These are phyloP conservation scores for Akanthomyces uredinophilus DNA, from an alignment of 2,329 filamentous ascomycete genomes.

Conservation along the genomic window DNA sequence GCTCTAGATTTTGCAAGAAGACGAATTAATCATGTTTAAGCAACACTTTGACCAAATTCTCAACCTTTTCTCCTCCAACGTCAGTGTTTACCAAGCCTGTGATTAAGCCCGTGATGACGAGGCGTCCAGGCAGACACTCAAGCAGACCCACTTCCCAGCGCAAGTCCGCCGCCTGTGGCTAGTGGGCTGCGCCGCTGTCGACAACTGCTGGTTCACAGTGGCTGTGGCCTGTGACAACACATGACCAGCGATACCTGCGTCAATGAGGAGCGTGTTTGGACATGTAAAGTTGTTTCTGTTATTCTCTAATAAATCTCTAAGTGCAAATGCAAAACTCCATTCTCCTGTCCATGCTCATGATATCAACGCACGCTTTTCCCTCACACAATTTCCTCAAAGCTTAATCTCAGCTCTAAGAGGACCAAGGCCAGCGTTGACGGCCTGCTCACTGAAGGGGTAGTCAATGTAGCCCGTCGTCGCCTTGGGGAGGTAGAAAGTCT, in stretches of 20 bases:
- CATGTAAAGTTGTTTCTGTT: neutral
- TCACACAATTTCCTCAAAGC: neutral
- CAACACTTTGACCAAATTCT: too few species aligned
- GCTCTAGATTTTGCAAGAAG: too few species aligned
- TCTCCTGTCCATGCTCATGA: neutral
- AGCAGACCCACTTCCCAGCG: neutral
- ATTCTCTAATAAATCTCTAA: neutral
- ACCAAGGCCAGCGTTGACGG: constrained; percentile 3
- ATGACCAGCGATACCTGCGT: neutral
- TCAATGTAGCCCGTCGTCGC: constrained; percentile 1
- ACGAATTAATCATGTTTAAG: too few species aligned
- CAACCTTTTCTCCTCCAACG: neutral
- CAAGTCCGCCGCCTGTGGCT: neutral
- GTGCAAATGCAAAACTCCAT: neutral
- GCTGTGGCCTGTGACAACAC: neutral
- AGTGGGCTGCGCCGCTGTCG: neutral
- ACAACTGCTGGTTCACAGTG: neutral
- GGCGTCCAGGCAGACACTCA: neutral
- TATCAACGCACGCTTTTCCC: neutral
- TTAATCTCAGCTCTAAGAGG: neutral
- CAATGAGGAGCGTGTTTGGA: neutral
- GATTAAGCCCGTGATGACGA: neutral
- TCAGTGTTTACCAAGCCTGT: too few species aligned
- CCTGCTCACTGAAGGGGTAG: constrained; percentile 8
- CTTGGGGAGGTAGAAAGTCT: constrained; percentile 22